Evolutionary conservation across 192 early-diverging fungal species (phyloP).

Genomic region (Entomortierella chlamydospora): DNA sequence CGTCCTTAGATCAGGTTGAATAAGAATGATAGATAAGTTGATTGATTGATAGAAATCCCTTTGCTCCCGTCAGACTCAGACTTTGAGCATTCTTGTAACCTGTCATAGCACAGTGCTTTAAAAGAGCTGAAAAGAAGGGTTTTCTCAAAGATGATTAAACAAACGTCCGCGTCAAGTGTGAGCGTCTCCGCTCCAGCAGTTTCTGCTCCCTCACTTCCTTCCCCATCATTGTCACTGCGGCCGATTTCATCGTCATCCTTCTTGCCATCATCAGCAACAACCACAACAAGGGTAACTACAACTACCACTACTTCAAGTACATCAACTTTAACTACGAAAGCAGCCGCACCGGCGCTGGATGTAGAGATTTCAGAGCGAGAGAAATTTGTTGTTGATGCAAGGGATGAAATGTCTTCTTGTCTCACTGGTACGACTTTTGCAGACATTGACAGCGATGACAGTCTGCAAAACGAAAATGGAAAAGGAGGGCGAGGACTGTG

Average conservation of each 20-base stretch:
- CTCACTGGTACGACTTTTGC: not conserved
- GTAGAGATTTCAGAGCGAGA: not conserved
- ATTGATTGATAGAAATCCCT: too few relatives aligned
- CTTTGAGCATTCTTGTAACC: too few relatives aligned
- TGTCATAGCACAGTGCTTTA: too few relatives aligned
- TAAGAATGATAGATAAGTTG: too few relatives aligned
- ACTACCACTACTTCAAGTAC: not conserved
- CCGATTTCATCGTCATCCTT: too few relatives aligned
- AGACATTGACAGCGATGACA: not conserved
- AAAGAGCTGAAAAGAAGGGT: not conserved
- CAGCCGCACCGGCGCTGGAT: not conserved
- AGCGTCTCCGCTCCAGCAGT: not conserved
- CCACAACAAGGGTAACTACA: too few relatives aligned
- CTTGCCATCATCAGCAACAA: not conserved
- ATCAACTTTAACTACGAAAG: not conserved
- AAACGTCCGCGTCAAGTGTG: not conserved
- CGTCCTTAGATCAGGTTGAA: too few relatives aligned
- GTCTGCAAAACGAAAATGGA: not conserved
- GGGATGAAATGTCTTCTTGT: not conserved
- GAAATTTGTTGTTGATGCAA: not conserved
- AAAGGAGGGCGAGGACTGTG: not conserved
- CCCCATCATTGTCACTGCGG: not conserved
- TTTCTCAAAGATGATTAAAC: conserved; percentile 2
- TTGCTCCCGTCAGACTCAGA: too few relatives aligned
- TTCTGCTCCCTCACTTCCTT: not conserved